phyloP scores from a whole-genome alignment of 2,329 filamentous ascomycete species.

The Elsinoe batatas region DNA sequence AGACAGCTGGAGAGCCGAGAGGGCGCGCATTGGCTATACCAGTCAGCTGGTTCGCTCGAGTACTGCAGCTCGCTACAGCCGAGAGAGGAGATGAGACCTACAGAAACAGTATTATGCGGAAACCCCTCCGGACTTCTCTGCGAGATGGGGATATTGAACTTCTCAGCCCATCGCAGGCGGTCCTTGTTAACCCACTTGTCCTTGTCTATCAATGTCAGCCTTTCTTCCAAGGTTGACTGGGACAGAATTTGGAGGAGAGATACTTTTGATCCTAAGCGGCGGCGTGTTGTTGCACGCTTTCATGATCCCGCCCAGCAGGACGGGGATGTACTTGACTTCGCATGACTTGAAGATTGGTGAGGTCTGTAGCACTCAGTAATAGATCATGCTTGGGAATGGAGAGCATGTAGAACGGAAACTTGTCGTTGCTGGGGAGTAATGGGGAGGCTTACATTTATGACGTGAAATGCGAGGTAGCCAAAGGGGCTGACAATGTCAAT shows the following conservation, averaged over 20 bases:
- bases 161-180: slow-evolving; percentile 43
- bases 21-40: slow-evolving; percentile 30
- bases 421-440: neutral
- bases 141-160: slow-evolving; percentile 46
- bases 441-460: slow-evolving; percentile 38
- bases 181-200: slow-evolving; percentile 47
- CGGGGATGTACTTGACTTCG: slow-evolving; percentile 48
- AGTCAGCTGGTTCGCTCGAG: slow-evolving; percentile 13
- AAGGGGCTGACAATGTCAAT: slow-evolving; percentile 53
- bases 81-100: too few species aligned
- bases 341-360: slow-evolving; percentile 46
- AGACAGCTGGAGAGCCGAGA: slow-evolving; percentile 39
- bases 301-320: slow-evolving; percentile 52
- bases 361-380: slow-evolving; percentile 31
- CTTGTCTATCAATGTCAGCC: slow-evolving; percentile 40
- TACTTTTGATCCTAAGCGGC: slow-evolving; percentile 49
- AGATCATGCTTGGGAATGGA: too few species aligned
- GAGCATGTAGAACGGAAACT: neutral
- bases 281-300: slow-evolving; percentile 45
- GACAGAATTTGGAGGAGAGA: slow-evolving; percentile 12
- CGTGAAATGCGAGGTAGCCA: slow-evolving; percentile 49
- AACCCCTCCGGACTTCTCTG: slow-evolving; percentile 39
- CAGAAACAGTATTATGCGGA: slow-evolving; percentile 41
- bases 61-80: too few species aligned
- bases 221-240: neutral